Conservation (phyloP, 305 asterid genomes). For the Fraxinus xanthoxyloides region DNA sequence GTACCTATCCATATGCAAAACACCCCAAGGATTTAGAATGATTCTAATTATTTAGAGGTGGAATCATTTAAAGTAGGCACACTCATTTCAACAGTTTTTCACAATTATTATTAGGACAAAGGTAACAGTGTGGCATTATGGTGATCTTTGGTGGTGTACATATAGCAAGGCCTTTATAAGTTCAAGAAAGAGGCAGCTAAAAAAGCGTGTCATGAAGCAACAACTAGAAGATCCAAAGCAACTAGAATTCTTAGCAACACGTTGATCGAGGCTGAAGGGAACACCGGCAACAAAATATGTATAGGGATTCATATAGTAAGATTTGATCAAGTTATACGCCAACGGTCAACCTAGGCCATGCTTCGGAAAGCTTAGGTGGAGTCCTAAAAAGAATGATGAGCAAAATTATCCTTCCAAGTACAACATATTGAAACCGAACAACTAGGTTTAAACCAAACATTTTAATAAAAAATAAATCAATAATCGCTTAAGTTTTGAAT, state of each 20-base stretch:
- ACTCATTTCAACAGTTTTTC: neutral
- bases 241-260: neutral
- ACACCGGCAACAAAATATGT: neutral
- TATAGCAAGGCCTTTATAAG: neutral
- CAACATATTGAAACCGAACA: neutral
- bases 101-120: neutral
- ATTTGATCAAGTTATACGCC: neutral
- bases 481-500: neutral
- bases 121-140: neutral
- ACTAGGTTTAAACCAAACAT: neutral
- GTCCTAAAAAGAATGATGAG: neutral
- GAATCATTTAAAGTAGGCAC: neutral
- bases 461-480: neutral
- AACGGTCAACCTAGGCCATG: neutral
- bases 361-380: neutral
- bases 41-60: neutral
- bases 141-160: neutral
- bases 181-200: neutral
- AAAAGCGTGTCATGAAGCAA: neutral
- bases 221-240: neutral
- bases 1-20: conserved; percentile 35
- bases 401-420: neutral
- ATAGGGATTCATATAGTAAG: neutral
- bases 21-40: neutral
- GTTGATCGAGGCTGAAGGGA: neutral